A percentile compares a stretch with the other conserved stretches of the same genome.
phyloP scores from a whole-genome alignment of 2,329 filamentous ascomycete genomes.

The Colletotrichum lentis region DNA sequence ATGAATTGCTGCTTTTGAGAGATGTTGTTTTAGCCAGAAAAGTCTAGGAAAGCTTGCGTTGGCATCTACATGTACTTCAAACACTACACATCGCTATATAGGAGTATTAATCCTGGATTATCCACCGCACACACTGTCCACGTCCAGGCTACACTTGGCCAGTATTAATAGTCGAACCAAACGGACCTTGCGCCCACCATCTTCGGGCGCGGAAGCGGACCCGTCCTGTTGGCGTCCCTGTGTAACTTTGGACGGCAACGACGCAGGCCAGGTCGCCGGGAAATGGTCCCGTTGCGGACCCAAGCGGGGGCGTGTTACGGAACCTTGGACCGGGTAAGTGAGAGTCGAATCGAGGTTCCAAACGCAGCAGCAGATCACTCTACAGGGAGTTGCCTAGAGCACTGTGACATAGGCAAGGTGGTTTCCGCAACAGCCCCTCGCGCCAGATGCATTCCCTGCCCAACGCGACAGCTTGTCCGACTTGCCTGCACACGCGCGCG shows the following conservation, averaged over 20 bases:
- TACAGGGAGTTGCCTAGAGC: constrained; percentile 71
- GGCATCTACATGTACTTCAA: too few species aligned
- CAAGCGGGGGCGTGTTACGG: constrained; percentile 45
- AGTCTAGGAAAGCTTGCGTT: too few species aligned
- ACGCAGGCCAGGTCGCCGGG: constrained; percentile 64
- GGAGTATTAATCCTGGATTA: constrained; percentile 44
- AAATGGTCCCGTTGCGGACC: constrained; percentile 60
- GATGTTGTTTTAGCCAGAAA: too few species aligned
- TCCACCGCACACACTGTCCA: constrained; percentile 49
- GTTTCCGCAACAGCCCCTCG: constrained; percentile 68
- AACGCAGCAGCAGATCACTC: constrained; percentile 28
- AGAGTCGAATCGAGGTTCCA: neutral
- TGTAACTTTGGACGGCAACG: constrained; percentile 64
- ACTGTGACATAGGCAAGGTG: constrained; percentile 72
- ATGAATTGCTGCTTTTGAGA: neutral
- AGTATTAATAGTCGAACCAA: constrained; percentile 48
- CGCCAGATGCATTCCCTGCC: constrained; percentile 63
- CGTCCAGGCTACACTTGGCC: constrained; percentile 50
- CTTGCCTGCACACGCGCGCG: too few species aligned
- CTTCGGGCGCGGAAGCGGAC: constrained; percentile 49
- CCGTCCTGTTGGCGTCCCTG: constrained; percentile 47
- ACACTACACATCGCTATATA: constrained; percentile 48
- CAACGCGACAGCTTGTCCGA: constrained; percentile 62
- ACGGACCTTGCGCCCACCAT: constrained; percentile 47
- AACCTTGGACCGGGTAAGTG: neutral